A percentile compares a stretch with the other conserved stretches of the same genome.
Conservation (phyloP, 2,329 filamentous ascomycete genomes). For the Sphaerulina vaccinii region DNA sequence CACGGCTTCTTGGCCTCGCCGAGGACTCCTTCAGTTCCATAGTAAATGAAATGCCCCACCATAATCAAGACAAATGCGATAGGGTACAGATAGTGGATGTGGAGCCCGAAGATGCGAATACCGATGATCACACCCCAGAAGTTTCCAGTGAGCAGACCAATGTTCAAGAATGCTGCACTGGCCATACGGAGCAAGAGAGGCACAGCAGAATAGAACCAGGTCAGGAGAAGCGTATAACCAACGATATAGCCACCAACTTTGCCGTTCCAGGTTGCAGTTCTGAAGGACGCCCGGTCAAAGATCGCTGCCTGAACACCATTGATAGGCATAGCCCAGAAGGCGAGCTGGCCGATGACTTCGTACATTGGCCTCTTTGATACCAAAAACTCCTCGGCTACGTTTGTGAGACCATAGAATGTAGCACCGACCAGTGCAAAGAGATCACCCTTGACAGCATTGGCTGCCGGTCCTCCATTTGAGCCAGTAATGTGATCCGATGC, state of each 20-base stretch:
- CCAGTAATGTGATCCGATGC: constrained; percentile 83
- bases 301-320: constrained; percentile 88
- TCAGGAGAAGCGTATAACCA: constrained; percentile 83
- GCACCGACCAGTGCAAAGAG: constrained; percentile 87
- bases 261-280: constrained; percentile 45
- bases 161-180: constrained; percentile 93
- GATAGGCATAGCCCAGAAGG: constrained; percentile 83
- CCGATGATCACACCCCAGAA: constrained; percentile 98
- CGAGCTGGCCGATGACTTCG: constrained; percentile 89
- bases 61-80: constrained; percentile 94
- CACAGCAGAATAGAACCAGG: constrained; percentile 82
- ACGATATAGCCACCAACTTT: constrained; percentile 73
- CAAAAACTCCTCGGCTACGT: constrained; percentile 92
- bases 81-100: constrained; percentile 87
- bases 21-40: constrained; percentile 74
- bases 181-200: constrained; percentile 87
- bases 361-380: constrained; percentile 84
- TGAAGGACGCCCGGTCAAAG: constrained; percentile 78
- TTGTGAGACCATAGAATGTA: constrained; percentile 85
- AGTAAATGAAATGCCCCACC: constrained; percentile 81
- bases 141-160: constrained; percentile 87
- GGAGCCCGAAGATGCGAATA: constrained; percentile 75
- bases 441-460: constrained; percentile 84
- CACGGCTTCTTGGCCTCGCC: constrained; percentile 94
- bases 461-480: constrained; percentile 64